Evolutionary conservation across 176 grass and related monocot genomes (phyloP), one percentile per base, ranked within the genome.

Genomic region (Rhynchospora pubera): DNA sequence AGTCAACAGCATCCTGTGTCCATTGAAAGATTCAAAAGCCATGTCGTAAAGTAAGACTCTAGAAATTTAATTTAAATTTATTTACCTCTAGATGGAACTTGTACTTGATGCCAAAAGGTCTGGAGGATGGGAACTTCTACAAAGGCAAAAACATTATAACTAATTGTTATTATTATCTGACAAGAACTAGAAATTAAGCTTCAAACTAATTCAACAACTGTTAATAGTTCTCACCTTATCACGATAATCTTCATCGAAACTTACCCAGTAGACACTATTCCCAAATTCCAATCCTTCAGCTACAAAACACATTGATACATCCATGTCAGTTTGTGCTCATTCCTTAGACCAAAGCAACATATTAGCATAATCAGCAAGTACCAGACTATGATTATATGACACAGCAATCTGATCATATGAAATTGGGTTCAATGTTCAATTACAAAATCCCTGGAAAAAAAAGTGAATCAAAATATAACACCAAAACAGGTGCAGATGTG

Each of bases 281-380:
- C 96, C 96, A 83, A 94, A 94, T 86, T 98, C 90, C 85, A 98
- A 87, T 30, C 90, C 92, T 60, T 98, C 96, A 84, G 92, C 96
- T 98, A 84, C 21, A 90, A 56, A 16, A 78, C 45, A 56, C 13
- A 57, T 13, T 44, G 6, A 18, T 46, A 60, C 34, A 85, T 8
- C 21, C 34, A 63, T 45, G 34, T 45, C 56, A 80, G 51, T 59
- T 78, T 80, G n/a, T 56, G 47, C 14, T 53, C 32, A 46, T 18
- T 77, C 47, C 22, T 52, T 30, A 32, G 21, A 23, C 46, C 72
- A 77, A 77, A 55, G 72, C 50, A 76, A 11, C 46, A 77, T 50
- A 72, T 56, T 16, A 23, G 11, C 55, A 72, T 55, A 26, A 85
- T 34, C 50, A 78, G 22, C 57, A 39, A 66, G 34, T 85, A 42